Percentiles rank a stretch among this genome's conserved stretches.
Conservation (phyloP, 208 protist species). For the Kentomonas sorsogonicus region DNA sequence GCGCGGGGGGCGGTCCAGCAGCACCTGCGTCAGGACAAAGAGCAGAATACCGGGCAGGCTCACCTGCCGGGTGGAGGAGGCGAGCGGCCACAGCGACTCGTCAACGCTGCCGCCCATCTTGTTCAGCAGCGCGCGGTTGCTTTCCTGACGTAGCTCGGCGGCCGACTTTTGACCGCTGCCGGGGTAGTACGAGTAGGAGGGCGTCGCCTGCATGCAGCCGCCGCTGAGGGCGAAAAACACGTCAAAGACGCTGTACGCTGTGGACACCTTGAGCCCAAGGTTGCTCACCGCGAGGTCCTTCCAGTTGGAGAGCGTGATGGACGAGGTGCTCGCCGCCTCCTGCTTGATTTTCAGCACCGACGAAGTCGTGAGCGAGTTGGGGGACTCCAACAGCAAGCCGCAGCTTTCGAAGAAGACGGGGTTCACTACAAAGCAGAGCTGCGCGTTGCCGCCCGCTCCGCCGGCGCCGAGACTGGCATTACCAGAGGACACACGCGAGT, state of each 20-base stretch:
- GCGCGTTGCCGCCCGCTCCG: conserved; percentile 18
- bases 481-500: conserved; percentile 9
- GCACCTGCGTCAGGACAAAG: conserved; percentile 77
- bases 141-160: conserved; percentile 77
- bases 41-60: conserved; percentile 75
- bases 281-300: conserved; percentile 60
- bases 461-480: not conserved
- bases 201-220: conserved; percentile 64
- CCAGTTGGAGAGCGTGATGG: conserved; percentile 76
- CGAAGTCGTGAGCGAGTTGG: conserved; percentile 66
- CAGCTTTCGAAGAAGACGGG: conserved; percentile 79
- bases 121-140: conserved; percentile 64
- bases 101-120: conserved; percentile 84
- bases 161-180: conserved; percentile 33
- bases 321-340: conserved; percentile 56
- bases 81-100: conserved; percentile 57
- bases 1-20: conserved; percentile 65
- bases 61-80: conserved; percentile 62
- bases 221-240: conserved; percentile 81
- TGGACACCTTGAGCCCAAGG: conserved; percentile 53
- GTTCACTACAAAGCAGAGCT: conserved; percentile 77
- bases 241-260: conserved; percentile 81
- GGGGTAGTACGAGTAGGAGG: conserved; percentile 37
- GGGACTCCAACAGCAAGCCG: conserved; percentile 60
- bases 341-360: conserved; percentile 70